These are phyloP conservation scores for Marasmius tenuissimus DNA, from an alignment of 1,284 basidiomycete species.

Conservation along the genomic window DNA sequence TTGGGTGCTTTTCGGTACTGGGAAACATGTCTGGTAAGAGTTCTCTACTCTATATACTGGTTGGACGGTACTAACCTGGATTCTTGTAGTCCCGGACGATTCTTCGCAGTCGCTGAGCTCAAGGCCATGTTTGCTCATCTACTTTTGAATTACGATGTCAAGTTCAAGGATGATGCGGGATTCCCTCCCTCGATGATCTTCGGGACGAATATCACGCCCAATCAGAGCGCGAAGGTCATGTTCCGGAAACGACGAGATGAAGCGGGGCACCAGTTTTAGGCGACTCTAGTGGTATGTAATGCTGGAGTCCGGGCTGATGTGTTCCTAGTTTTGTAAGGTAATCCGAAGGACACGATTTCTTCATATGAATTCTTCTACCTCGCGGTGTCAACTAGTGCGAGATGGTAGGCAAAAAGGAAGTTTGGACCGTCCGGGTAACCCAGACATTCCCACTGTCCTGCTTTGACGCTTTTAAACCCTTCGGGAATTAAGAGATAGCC, in stretches of 20 bases:
- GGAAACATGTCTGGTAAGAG: slow-evolving; percentile 27
- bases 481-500: too few species aligned
- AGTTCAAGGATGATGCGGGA: slow-evolving; percentile 12
- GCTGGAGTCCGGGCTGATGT: too few species aligned
- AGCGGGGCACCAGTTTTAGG: not conserved
- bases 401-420: too few species aligned
- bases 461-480: too few species aligned
- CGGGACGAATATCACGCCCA: not conserved
- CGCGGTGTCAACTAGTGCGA: too few species aligned
- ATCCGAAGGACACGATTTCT: too few species aligned
- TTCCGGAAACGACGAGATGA: not conserved
- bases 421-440: not conserved
- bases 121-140: slow-evolving; percentile 42
- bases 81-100: slow-evolving; percentile 34
- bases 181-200: not conserved
- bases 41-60: not conserved
- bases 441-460: slow-evolving; percentile 10
- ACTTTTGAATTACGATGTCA: slow-evolving; percentile 39
- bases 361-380: too few species aligned
- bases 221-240: not conserved
- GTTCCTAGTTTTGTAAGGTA: too few species aligned
- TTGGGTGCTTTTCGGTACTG: slow-evolving; percentile 29
- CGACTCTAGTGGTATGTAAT: too few species aligned
- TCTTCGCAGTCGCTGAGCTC: slow-evolving; percentile 39
- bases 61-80: slow-evolving; percentile 7